Conservation (phyloP, 2,329 filamentous ascomycete species). For the Dactylonectria macrodidyma region DNA sequence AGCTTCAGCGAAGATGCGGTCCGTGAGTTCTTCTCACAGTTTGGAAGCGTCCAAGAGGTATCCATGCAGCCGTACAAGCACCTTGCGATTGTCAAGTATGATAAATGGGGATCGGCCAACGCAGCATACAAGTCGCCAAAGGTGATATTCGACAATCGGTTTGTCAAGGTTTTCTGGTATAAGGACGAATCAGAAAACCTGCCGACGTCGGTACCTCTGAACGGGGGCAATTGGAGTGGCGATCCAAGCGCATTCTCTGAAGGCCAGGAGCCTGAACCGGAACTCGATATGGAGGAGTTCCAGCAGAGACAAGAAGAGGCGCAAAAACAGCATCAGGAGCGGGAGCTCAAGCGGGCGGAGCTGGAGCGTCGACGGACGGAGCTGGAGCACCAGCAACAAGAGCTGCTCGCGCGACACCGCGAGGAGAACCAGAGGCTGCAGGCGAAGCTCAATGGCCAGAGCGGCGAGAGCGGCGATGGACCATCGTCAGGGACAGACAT, state of each 20-base stretch:
- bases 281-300: constrained; percentile 80
- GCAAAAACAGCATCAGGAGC: constrained; percentile 78
- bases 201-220: constrained; percentile 45
- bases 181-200: constrained; percentile 64
- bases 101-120: constrained; percentile 75
- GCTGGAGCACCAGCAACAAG: constrained; percentile 75
- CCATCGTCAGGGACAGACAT: constrained; percentile 69
- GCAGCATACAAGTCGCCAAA: constrained; percentile 83
- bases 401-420: constrained; percentile 73
- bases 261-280: constrained; percentile 58
- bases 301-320: constrained; percentile 78
- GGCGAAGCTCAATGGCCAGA: constrained; percentile 62
- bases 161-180: constrained; percentile 88
- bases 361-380: constrained; percentile 74
- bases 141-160: constrained; percentile 87
- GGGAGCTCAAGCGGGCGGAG: constrained; percentile 73
- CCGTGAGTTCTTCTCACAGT: constrained; percentile 78
- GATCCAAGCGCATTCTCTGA: constrained; percentile 34
- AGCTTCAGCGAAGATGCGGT: constrained; percentile 77
- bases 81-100: constrained; percentile 79
- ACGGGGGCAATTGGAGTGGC: constrained; percentile 46
- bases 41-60: constrained; percentile 76
- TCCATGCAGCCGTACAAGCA: constrained; percentile 77
- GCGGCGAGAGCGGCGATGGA: constrained; percentile 45
- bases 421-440: constrained; percentile 77